A percentile compares a stretch with the other conserved stretches of the same genome.
These are phyloP conservation scores for Megacollybia marginata DNA, from an alignment of 768 basidiomycete genomes.

Conservation along the genomic window DNA sequence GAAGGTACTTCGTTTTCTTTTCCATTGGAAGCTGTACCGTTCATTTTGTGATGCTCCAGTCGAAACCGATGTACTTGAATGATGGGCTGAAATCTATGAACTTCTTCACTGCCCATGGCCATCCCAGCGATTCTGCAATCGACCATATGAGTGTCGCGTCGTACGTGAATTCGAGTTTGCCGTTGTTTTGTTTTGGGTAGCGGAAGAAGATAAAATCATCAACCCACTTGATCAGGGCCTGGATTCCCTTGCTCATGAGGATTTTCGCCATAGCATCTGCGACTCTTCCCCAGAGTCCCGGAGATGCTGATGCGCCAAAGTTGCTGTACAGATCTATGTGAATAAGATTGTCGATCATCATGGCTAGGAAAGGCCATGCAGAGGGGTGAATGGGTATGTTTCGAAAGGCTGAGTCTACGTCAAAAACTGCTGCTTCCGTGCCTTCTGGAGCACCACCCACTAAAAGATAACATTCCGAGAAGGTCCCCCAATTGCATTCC, in stretches of 20 bases:
- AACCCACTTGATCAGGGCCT: slow-evolving; percentile 24
- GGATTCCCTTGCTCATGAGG: slow-evolving; percentile 6
- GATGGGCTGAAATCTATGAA: slow-evolving; percentile 14
- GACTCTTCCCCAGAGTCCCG: slow-evolving; percentile 21
- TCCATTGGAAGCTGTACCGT: slow-evolving; percentile 6
- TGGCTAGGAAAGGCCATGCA: background rate
- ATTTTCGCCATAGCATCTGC: slow-evolving; percentile 23
- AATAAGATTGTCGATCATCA: no score
- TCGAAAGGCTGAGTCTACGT: background rate
- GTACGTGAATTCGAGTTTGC: slow-evolving; percentile 8
- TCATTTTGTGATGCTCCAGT: no score
- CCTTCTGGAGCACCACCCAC: slow-evolving; percentile 1
- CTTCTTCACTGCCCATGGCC: slow-evolving; percentile 28
- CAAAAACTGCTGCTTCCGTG: background rate
- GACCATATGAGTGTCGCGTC: slow-evolving; percentile 15
- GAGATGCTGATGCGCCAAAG: slow-evolving; percentile 20
- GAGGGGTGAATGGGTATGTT: slow-evolving; percentile 2
- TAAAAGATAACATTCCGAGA: slow-evolving; percentile 2
- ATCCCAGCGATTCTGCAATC: slow-evolving; percentile 17
- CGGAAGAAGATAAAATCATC: slow-evolving; percentile 27
- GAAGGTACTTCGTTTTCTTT: slow-evolving; percentile 11
- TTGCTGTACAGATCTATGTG: no score
- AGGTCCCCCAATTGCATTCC: slow-evolving; percentile 17
- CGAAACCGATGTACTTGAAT: slow-evolving; percentile 13
- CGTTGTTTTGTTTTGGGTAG: slow-evolving; percentile 4